Evolutionary conservation across 768 basidiomycete genomes (phyloP).

Genomic region (Lactarius trivialis): DNA sequence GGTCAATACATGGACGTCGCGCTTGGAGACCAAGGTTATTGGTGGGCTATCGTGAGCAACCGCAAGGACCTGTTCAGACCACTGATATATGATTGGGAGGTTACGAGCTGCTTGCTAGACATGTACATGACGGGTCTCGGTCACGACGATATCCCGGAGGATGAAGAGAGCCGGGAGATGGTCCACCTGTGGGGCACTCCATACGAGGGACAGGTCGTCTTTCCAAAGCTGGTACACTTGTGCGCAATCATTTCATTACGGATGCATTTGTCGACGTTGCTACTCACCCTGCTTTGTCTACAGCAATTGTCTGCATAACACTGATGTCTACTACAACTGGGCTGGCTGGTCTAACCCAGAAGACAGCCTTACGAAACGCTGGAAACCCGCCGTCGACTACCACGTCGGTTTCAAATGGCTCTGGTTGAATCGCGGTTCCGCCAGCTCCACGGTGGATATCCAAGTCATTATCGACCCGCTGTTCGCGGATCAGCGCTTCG

Average conservation of each 20-base stretch:
- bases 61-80: constrained; percentile 38
- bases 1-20: constrained; percentile 39
- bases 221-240: constrained; percentile 48
- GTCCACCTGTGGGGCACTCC: constrained; percentile 35
- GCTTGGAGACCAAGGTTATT: constrained; percentile 49
- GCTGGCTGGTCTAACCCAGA: constrained; percentile 39
- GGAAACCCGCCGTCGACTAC: constrained; percentile 40
- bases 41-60: constrained; percentile 47
- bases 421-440: constrained; percentile 36
- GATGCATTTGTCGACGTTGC: constrained; percentile 14
- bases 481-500: constrained; percentile 38
- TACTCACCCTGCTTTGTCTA: background rate
- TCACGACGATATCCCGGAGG: constrained; percentile 32
- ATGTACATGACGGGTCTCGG: constrained; percentile 41
- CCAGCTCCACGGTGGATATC: constrained; percentile 29
- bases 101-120: constrained; percentile 43
- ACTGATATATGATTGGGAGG: constrained; percentile 42
- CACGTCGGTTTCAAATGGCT: constrained; percentile 47
- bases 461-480: constrained; percentile 31
- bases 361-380: constrained; percentile 35
- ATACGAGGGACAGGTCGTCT: constrained; percentile 36
- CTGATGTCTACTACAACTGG: constrained; percentile 40
- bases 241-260: constrained; percentile 26
- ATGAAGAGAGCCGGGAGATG: constrained; percentile 33
- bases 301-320: constrained; percentile 42